Conservation (phyloP, 2,329 filamentous ascomycete species). For the Ceratocystis diversiconidia region DNA sequence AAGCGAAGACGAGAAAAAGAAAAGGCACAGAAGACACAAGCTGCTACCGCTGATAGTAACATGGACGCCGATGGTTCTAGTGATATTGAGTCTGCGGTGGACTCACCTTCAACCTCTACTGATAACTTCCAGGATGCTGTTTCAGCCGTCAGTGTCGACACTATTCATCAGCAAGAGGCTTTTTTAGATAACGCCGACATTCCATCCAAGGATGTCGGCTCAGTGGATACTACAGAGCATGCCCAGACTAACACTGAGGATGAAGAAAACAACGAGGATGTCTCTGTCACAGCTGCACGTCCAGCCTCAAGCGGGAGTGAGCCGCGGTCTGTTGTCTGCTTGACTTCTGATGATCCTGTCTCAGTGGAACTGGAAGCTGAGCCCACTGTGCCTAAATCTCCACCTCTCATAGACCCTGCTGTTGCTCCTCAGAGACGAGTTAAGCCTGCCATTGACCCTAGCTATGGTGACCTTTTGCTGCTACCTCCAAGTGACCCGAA, state of each 20-base stretch:
- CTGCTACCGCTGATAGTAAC: neutral
- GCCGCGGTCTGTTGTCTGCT: neutral
- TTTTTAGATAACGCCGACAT: constrained; percentile 61
- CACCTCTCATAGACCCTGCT: neutral
- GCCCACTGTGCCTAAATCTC: constrained; percentile 23
- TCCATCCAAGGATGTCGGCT: constrained; percentile 55
- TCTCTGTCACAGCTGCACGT: neutral
- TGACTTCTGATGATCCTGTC: neutral
- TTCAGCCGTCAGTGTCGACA: neutral
- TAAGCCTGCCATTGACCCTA: constrained; percentile 52
- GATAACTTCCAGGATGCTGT: constrained; percentile 3
- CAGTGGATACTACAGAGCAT: constrained; percentile 24
- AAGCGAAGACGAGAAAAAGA: constrained; percentile 8
- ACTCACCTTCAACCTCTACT: constrained; percentile 2
- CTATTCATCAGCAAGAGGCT: constrained; percentile 34
- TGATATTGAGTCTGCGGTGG: neutral
- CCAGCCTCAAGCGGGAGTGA: neutral
- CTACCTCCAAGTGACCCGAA: constrained; percentile 46
- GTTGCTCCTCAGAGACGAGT: constrained; percentile 40
- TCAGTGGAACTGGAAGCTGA: neutral
- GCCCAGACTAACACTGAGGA: neutral
- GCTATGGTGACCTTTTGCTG: constrained; percentile 50
- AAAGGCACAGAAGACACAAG: neutral
- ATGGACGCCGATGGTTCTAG: neutral
- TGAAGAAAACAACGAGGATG: neutral